Base-by-base conservation (phyloP, 352 stramenopile species). In the Pythium periplocum region DNA sequence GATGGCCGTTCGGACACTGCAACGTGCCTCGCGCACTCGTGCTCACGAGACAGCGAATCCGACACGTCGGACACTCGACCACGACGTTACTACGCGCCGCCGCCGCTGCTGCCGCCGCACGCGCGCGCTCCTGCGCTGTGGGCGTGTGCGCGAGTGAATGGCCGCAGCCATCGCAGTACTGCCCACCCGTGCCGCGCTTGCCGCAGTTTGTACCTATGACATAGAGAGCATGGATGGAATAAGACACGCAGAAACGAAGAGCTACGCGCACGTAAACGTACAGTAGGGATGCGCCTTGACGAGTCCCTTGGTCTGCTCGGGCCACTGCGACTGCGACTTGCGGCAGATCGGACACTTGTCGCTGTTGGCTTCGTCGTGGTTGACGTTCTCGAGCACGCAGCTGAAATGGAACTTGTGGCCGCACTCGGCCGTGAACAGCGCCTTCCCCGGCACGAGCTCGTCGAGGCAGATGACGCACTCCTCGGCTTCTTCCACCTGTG, bases 321-420 rank as follows among this genome's bases (percentile, higher is more conserved):
- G 83, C 83, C 83, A 94, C 53, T 92, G 75, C 38, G 67, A 78
- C 69, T 94, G 83, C 55, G 79, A 44, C 67, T 92, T 87, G 61
- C 83, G 79, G 73, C 83, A 94, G 59, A 94, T 94, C 55, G 83
- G 83, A 46, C 83, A 94, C 66, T 94, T 94, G 70, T 91, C 83
- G 49, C 78, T 77, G 59, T 94, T 94, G 33, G 81, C 83, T 61
- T 94, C 83, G 68, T 94, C 83, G 66, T 94, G 81, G 66, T 94
- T 94, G 35, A 94, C 80, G 61, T 94, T 94, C 73, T 94, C 83
- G 35, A 94, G 57, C 50, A 94, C 55, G 55, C 83, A 94, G 36
- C 70, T 85, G 58, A 94, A 94, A 62, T 94, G 83, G 62, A 89
- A 94, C 47, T 81, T 76, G 69, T 94, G 83, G 57, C 78, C 83